These are phyloP conservation scores for Annulohypoxylon stygium DNA, from an alignment of 495 filamentous ascomycete species.

Conservation along the genomic window DNA sequence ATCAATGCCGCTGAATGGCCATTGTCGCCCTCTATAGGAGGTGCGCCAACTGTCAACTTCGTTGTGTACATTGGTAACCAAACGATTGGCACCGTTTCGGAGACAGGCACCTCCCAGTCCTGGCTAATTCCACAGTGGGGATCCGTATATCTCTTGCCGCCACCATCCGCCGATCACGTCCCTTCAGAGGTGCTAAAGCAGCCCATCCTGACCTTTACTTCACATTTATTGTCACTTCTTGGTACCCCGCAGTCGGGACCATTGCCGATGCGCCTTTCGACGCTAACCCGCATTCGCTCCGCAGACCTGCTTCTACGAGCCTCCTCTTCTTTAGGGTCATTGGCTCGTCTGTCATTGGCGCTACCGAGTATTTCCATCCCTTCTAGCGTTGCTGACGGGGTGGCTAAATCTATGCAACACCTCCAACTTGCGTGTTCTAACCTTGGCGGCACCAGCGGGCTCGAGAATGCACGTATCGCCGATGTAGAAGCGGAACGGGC, in stretches of 20 bases:
- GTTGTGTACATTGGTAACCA: slow-evolving; percentile 82
- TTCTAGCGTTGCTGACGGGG: slow-evolving; percentile 83
- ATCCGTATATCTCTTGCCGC: slow-evolving; percentile 84
- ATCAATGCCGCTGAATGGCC: slow-evolving; percentile 99
- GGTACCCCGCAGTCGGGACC: slow-evolving; percentile 85
- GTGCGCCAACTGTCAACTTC: slow-evolving; percentile 94
- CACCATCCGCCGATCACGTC: slow-evolving; percentile 57
- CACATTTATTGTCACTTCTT: slow-evolving; percentile 89
- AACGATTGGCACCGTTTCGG: slow-evolving; percentile 53
- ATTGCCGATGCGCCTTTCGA: slow-evolving; percentile 86
- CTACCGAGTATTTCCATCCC: slow-evolving; percentile 94
- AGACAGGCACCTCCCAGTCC: slow-evolving; percentile 77
- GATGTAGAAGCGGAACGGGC: slow-evolving; percentile 91
- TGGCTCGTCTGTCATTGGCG: slow-evolving; percentile 86
- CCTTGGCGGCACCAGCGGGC: slow-evolving; percentile 69
- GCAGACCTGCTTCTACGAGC: slow-evolving; percentile 90
- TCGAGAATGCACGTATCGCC: slow-evolving; percentile 84
- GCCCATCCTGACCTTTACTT: slow-evolving; percentile 88
- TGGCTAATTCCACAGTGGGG: slow-evolving; percentile 99
- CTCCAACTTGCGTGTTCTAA: slow-evolving; percentile 80
- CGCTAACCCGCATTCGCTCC: slow-evolving; percentile 83
- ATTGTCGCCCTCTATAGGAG: slow-evolving; percentile 91
- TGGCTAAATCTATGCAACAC: slow-evolving; percentile 81
- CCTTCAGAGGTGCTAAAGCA: slow-evolving; percentile 72
- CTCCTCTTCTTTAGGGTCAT: slow-evolving; percentile 91